These are phyloP conservation scores for Aspergillus sp. DNA, from an alignment of 2,329 filamentous ascomycete genomes.

Conservation along the genomic window DNA sequence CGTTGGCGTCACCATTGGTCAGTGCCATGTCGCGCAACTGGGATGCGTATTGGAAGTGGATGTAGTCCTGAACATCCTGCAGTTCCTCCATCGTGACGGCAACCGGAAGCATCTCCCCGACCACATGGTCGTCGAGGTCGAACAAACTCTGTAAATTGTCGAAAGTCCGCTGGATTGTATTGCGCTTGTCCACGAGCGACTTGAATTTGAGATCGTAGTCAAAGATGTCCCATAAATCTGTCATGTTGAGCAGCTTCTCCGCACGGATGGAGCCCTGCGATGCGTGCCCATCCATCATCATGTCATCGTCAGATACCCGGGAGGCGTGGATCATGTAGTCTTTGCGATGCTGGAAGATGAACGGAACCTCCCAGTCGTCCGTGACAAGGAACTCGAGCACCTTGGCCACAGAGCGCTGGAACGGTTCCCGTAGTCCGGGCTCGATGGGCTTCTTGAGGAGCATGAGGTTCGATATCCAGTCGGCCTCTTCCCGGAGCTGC, in stretches of 20 bases:
- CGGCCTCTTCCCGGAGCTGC: slow-evolving; percentile 79
- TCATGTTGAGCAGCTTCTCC: slow-evolving; percentile 83
- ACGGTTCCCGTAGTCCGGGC: slow-evolving; percentile 66
- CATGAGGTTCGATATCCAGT: slow-evolving; percentile 85
- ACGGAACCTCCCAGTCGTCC: slow-evolving; percentile 90
- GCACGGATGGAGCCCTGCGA: slow-evolving; percentile 66
- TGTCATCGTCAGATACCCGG: slow-evolving; percentile 53
- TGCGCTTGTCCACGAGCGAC: slow-evolving; percentile 84
- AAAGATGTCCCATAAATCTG: slow-evolving; percentile 89
- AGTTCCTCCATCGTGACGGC: slow-evolving; percentile 88
- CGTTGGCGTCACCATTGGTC: slow-evolving; percentile 50
- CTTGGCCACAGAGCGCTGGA: slow-evolving; percentile 80
- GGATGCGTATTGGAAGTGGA: slow-evolving; percentile 84
- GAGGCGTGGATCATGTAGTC: slow-evolving; percentile 91
- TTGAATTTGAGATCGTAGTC: slow-evolving; percentile 94
- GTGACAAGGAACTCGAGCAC: slow-evolving; percentile 92
- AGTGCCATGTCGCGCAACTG: slow-evolving; percentile 73
- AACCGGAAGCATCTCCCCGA: slow-evolving; percentile 72
- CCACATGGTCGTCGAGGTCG: slow-evolving; percentile 60
- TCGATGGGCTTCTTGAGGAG: slow-evolving; percentile 76
- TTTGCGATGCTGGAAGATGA: slow-evolving; percentile 96
- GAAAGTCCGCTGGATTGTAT: slow-evolving; percentile 70
- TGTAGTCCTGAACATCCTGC: slow-evolving; percentile 91
- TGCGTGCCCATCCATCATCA: slow-evolving; percentile 56
- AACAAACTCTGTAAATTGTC: slow-evolving; percentile 62